Conservation (phyloP, 2,329 filamentous ascomycete species). For the Septoria petroselini region DNA sequence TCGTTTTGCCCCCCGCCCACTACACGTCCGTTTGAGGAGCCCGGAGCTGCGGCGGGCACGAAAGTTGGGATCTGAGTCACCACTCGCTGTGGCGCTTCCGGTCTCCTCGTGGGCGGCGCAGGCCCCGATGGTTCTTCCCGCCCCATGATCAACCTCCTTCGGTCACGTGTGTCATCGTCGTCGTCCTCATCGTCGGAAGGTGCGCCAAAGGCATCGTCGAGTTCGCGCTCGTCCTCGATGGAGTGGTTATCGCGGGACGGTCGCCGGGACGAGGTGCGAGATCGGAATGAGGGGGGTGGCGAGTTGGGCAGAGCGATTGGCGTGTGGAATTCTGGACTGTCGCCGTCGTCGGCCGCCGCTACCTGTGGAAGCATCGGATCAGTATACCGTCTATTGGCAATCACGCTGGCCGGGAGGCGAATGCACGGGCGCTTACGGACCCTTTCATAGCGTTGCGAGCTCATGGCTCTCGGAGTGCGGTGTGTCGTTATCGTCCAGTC, state of each 20-base stretch:
- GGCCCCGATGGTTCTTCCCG: constrained; percentile 13
- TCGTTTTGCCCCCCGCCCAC: constrained; percentile 72
- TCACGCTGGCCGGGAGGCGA: constrained; percentile 16
- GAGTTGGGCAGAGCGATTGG: constrained; percentile 46
- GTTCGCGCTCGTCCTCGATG: constrained; percentile 67
- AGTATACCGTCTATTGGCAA: constrained; percentile 15
- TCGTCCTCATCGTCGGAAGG: constrained; percentile 63
- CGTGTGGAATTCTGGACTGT: constrained; percentile 35
- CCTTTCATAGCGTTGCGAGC: constrained; percentile 49
- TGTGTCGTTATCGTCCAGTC: constrained; percentile 4
- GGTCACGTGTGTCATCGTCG: constrained; percentile 71
- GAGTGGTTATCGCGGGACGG: constrained; percentile 53
- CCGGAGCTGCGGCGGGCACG: constrained; percentile 34
- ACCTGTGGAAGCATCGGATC: constrained; percentile 27
- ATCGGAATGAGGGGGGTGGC: constrained; percentile 78
- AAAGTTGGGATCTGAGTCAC: constrained; percentile 57
- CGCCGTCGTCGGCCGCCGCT: constrained; percentile 45
- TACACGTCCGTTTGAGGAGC: constrained; percentile 49
- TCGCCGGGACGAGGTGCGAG: constrained; percentile 68
- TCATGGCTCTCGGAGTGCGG: constrained; percentile 39
- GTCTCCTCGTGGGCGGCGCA: constrained; percentile 24
- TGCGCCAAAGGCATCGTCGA: constrained; percentile 85
- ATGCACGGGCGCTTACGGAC: constrained; percentile 38
- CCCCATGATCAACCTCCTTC: constrained; percentile 69
- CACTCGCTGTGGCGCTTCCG: constrained; percentile 45